A percentile compares a stretch with the other conserved stretches of the same genome.
These are phyloP conservation scores for Suillus placidus DNA, from an alignment of 768 basidiomycete genomes.

Conservation along the genomic window DNA sequence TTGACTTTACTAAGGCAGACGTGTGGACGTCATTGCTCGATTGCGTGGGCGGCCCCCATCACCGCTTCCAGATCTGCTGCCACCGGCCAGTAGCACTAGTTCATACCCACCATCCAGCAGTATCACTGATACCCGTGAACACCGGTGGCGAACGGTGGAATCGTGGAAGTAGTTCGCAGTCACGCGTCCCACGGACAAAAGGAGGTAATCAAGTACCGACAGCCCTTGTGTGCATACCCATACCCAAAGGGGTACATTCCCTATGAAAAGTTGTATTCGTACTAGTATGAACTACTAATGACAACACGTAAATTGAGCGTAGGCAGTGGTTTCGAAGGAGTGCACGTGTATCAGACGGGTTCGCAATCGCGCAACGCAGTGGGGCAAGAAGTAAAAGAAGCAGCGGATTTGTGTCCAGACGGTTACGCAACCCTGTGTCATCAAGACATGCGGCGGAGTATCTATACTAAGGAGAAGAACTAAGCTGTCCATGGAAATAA, in stretches of 20 bases:
- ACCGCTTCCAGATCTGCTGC: slow-evolving; percentile 39
- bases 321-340: slow-evolving; percentile 5
- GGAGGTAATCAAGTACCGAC: neutral
- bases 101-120: slow-evolving; percentile 6
- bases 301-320: slow-evolving; percentile 1
- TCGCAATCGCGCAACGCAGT: neutral
- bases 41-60: slow-evolving; percentile 54
- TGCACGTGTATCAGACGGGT: neutral
- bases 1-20: slow-evolving; percentile 42
- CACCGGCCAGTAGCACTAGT: neutral
- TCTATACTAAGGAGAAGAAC: slow-evolving; percentile 3
- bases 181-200: neutral
- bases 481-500: neutral
- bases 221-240: neutral
- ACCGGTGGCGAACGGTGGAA: slow-evolving; percentile 42
- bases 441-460: slow-evolving; percentile 7
- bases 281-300: slow-evolving; percentile 4
- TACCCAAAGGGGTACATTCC: neutral
- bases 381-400: neutral
- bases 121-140: slow-evolving; percentile 30
- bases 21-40: slow-evolving; percentile 53
- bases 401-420: neutral
- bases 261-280: slow-evolving; percentile 3
- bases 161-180: slow-evolving; percentile 34
- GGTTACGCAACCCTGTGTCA: slow-evolving; percentile 1